Evolutionary conservation across 2,329 filamentous ascomycete genomes (phyloP).

Genomic region (Pseudogymnoascus sp.): DNA sequence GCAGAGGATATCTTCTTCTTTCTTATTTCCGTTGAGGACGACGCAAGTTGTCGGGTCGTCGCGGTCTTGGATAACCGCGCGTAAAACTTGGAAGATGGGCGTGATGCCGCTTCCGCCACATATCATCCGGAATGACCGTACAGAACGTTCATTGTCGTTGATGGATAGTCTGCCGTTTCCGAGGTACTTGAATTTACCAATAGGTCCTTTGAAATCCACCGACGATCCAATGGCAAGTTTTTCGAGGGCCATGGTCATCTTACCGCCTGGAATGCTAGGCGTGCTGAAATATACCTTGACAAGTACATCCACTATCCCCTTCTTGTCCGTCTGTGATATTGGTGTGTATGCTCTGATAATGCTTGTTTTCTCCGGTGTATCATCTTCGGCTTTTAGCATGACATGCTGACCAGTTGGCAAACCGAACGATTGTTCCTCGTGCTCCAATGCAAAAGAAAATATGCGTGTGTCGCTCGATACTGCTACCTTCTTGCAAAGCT

Average conservation of each 20-base stretch:
- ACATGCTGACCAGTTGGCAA: slow-evolving; percentile 81
- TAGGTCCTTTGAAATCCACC: slow-evolving; percentile 81
- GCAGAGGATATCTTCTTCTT: slow-evolving; percentile 76
- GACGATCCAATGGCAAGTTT: slow-evolving; percentile 60
- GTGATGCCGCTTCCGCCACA: slow-evolving; percentile 86
- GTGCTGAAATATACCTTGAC: slow-evolving; percentile 73
- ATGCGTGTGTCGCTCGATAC: slow-evolving; percentile 73
- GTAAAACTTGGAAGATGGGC: slow-evolving; percentile 78
- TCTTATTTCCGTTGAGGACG: slow-evolving; percentile 70
- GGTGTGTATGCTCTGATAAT: slow-evolving; percentile 86
- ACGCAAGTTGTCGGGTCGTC: slow-evolving; percentile 59
- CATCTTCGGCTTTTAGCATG: slow-evolving; percentile 70
- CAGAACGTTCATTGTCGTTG: slow-evolving; percentile 44
- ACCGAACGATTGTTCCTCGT: slow-evolving; percentile 61
- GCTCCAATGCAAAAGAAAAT: slow-evolving; percentile 72
- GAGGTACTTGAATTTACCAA: slow-evolving; percentile 76
- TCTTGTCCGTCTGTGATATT: slow-evolving; percentile 54
- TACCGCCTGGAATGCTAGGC: slow-evolving; percentile 52
- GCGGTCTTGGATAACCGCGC: slow-evolving; percentile 60
- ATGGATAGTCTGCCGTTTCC: slow-evolving; percentile 58
- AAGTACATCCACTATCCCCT: slow-evolving; percentile 63
- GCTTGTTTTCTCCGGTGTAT: slow-evolving; percentile 52
- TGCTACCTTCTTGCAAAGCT: slow-evolving; percentile 57
- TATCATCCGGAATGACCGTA: slow-evolving; percentile 74
- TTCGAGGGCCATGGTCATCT: slow-evolving; percentile 76